Percentiles rank a stretch among this genome's conserved stretches.
phyloP scores from a whole-genome alignment of 139 green algal species.

The Choricystis sp. region DNA sequence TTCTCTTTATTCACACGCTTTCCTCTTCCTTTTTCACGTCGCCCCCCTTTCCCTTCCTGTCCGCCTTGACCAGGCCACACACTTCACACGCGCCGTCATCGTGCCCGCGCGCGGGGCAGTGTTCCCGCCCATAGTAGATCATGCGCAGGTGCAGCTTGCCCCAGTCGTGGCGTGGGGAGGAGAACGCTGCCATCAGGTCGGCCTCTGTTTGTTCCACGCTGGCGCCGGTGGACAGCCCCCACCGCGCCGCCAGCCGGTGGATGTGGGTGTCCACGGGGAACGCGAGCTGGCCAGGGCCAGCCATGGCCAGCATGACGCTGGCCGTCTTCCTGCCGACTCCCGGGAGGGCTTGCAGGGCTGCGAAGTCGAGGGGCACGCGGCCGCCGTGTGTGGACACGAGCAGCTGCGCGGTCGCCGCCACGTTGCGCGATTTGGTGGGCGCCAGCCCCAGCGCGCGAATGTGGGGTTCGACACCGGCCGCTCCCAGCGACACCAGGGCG shows the following conservation, averaged over 20 bases:
- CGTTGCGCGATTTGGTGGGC: slow-evolving; percentile 69
- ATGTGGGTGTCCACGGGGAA: slow-evolving; percentile 91
- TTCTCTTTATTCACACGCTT: too few relatives aligned
- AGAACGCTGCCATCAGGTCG: slow-evolving; percentile 57
- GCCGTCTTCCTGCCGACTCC: slow-evolving; percentile 72
- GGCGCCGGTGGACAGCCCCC: slow-evolving; percentile 37
- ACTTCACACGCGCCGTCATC: slow-evolving; percentile 49
- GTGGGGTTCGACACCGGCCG: slow-evolving; percentile 25
- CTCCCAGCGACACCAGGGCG: slow-evolving; percentile 28
- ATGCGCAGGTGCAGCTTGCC: slow-evolving; percentile 37
- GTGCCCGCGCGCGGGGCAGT: slow-evolving; percentile 59
- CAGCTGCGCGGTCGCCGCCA: slow-evolving; percentile 37
- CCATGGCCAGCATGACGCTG: slow-evolving; percentile 12
- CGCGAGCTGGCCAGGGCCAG: slow-evolving; percentile 20
- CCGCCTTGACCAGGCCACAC: slow-evolving; percentile 46
- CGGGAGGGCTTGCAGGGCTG: slow-evolving; percentile 60
- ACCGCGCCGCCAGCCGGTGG: slow-evolving; percentile 54
- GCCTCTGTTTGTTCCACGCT: slow-evolving; percentile 70
- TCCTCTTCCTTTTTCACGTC: too few relatives aligned
- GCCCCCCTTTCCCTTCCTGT: neutral
- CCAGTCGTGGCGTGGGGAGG: slow-evolving; percentile 24
- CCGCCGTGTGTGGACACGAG: slow-evolving; percentile 50
- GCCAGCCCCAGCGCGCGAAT: slow-evolving; percentile 65
- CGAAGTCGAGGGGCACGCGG: slow-evolving; percentile 47
- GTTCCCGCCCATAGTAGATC: slow-evolving; percentile 68